Conservation (phyloP, 345 rosid species). For the Carallia pectinifolia region DNA sequence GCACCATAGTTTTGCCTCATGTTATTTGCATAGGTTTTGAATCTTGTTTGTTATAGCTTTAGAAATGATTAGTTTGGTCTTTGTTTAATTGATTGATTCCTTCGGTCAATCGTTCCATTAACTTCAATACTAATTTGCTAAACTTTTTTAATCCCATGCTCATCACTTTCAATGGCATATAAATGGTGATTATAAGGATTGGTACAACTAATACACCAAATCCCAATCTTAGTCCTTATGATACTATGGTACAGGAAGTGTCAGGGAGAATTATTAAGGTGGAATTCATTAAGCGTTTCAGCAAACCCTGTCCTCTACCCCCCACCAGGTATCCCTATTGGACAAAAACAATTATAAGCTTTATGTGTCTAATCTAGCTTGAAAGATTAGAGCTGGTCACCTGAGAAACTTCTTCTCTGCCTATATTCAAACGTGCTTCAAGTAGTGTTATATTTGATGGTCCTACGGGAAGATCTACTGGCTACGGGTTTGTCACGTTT, state of each 20-base stretch:
- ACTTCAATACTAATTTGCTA: too few relatives aligned
- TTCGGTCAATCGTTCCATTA: too few relatives aligned
- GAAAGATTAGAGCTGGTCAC: conserved; percentile 82
- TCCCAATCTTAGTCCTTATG: not conserved
- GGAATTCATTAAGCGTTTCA: conserved; percentile 63
- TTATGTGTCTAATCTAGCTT: conserved; percentile 76
- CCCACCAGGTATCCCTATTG: conserved; percentile 33
- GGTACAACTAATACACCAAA: too few relatives aligned
- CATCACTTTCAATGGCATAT: too few relatives aligned
- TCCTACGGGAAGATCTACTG: conserved; percentile 65
- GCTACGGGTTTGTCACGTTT: conserved; percentile 88
- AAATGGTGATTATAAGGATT: too few relatives aligned
- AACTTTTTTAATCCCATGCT: too few relatives aligned
- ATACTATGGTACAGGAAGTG: conserved; percentile 51
- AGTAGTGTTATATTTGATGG: conserved; percentile 64
- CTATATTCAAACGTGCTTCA: conserved; percentile 53
- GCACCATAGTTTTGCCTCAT: too few relatives aligned
- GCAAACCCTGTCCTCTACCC: conserved; percentile 44
- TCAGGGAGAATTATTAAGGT: conserved; percentile 74
- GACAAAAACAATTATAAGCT: conserved; percentile 63
- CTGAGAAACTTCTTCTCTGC: conserved; percentile 65
- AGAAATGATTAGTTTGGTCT: too few relatives aligned
- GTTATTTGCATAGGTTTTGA: too few relatives aligned
- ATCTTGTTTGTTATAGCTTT: too few relatives aligned
- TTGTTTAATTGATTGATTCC: too few relatives aligned